A percentile compares a stretch with the other conserved stretches of the same genome.
Evolutionary conservation across 1,284 basidiomycete genomes (phyloP).

Genomic region (Papiliotrema terrestris): DNA sequence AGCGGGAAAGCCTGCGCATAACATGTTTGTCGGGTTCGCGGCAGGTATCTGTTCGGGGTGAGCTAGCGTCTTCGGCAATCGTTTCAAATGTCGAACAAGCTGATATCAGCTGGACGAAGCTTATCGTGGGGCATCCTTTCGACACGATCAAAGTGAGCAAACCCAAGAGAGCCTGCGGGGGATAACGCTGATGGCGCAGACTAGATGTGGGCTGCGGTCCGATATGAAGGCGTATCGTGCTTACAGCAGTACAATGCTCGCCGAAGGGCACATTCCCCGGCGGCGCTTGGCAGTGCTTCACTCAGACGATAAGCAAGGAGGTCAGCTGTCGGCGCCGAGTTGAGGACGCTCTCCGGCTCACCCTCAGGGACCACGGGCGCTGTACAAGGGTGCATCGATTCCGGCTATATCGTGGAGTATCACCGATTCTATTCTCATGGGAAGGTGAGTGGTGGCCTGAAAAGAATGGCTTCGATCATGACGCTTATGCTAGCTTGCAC

Average conservation of each 20-base stretch:
- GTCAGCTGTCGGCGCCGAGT: slow-evolving; percentile 18
- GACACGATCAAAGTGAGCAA: slow-evolving; percentile 43
- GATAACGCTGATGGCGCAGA: slow-evolving; percentile 19
- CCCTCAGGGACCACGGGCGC: slow-evolving; percentile 37
- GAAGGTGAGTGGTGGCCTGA: slow-evolving; percentile 27
- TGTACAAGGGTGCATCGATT: slow-evolving; percentile 49
- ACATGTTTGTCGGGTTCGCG: slow-evolving; percentile 44
- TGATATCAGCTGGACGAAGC: slow-evolving; percentile 25
- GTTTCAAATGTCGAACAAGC: not conserved
- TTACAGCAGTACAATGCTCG: slow-evolving; percentile 40
- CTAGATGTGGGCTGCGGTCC: slow-evolving; percentile 24
- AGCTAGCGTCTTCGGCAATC: slow-evolving; percentile 2
- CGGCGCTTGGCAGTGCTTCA: slow-evolving; percentile 45
- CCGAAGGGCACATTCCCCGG: slow-evolving; percentile 44
- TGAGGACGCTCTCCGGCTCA: not conserved
- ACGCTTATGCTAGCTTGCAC: slow-evolving; percentile 33
- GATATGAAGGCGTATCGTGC: not conserved
- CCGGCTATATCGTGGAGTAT: slow-evolving; percentile 49
- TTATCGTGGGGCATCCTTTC: slow-evolving; percentile 45
- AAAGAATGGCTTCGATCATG: not conserved
- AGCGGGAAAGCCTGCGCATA: slow-evolving; percentile 15
- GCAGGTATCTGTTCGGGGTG: slow-evolving; percentile 45
- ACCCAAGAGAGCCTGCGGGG: too few relatives aligned
- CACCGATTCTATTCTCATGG: slow-evolving; percentile 49
- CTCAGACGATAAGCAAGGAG: slow-evolving; percentile 34